Conservation (phyloP, 208 protist genomes). For the Acanthamoeba royreba region DNA sequence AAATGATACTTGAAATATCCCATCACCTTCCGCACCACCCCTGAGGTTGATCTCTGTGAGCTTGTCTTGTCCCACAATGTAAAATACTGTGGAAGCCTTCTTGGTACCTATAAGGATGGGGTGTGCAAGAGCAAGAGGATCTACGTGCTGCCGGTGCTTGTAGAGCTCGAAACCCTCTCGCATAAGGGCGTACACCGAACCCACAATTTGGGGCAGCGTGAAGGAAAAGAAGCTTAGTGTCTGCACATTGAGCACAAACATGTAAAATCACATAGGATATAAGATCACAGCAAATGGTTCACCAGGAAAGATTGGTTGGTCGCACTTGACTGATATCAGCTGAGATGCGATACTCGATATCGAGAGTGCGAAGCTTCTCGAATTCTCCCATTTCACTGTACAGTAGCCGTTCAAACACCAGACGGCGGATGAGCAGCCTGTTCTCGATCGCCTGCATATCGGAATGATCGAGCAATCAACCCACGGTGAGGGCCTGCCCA, state of each 20-base stretch:
- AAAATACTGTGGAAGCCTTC: too few relatives aligned
- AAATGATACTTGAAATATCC: conserved; percentile 53
- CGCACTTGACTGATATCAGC: conserved; percentile 49
- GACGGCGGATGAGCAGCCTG: conserved; percentile 49
- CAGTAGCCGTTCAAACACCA: conserved; percentile 63
- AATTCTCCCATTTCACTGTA: conserved; percentile 66
- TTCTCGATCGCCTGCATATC: conserved; percentile 43
- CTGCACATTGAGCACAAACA: too few relatives aligned
- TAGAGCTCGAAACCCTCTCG: conserved; percentile 45
- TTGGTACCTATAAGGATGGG: conserved; percentile 47
- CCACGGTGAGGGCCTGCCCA: not conserved
- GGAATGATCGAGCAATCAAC: not conserved
- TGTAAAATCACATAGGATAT: conserved; percentile 42
- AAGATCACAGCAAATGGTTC: conserved; percentile 14
- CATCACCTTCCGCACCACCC: not conserved
- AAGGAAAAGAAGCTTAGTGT: not conserved
- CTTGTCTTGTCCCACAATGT: too few relatives aligned
- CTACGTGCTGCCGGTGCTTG: conserved; percentile 15
- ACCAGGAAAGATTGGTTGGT: conserved; percentile 5
- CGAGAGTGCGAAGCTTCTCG: conserved; percentile 43
- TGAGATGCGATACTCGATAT: conserved; percentile 57
- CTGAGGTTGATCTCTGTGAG: not conserved
- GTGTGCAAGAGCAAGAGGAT: conserved; percentile 55
- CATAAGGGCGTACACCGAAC: not conserved
- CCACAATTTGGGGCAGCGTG: not conserved